A percentile compares a stretch with the other conserved stretches of the same genome.
These are phyloP conservation scores for Verticillium zaregamsianum DNA, from an alignment of 2,329 filamentous ascomycete species.

Conservation along the genomic window DNA sequence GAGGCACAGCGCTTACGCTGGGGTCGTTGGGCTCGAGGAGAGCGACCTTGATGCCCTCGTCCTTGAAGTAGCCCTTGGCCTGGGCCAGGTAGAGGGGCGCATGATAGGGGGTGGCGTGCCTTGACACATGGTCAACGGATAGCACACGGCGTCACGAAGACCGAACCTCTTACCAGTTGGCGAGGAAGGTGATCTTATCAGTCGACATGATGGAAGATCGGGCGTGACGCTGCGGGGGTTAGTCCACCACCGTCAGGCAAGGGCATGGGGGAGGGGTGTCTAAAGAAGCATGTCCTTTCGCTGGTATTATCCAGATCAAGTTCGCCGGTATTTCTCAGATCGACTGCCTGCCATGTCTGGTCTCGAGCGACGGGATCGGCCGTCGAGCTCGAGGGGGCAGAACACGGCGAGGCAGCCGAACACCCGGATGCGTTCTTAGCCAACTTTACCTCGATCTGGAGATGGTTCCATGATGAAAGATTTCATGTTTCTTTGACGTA, in stretches of 20 bases:
- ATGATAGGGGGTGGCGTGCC: slow-evolving; percentile 80
- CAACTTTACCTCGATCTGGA: slow-evolving; percentile 41
- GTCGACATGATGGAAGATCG: slow-evolving; percentile 63
- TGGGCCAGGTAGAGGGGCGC: slow-evolving; percentile 74
- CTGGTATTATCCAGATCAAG: slow-evolving; percentile 87
- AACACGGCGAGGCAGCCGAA: slow-evolving; percentile 22
- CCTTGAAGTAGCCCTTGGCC: slow-evolving; percentile 68
- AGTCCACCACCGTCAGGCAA: slow-evolving; percentile 32
- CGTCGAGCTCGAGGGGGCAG: slow-evolving; percentile 4
- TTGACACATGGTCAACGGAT: slow-evolving; percentile 24
- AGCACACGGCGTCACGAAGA: background rate
- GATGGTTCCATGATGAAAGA: slow-evolving; percentile 28
- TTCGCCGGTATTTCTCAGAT: slow-evolving; percentile 78
- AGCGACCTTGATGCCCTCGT: slow-evolving; percentile 74
- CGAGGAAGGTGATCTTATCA: slow-evolving; percentile 81
- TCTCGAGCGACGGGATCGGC: background rate
- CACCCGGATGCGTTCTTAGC: slow-evolving; percentile 43
- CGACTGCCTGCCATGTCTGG: slow-evolving; percentile 22
- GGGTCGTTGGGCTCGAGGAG: slow-evolving; percentile 73
- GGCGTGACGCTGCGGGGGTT: slow-evolving; percentile 39
- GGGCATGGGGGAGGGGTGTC: slow-evolving; percentile 25
- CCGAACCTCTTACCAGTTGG: slow-evolving; percentile 66
- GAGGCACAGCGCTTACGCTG: slow-evolving; percentile 44
- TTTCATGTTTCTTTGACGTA: slow-evolving; percentile 16
- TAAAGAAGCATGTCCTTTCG: slow-evolving; percentile 82